Conservation (phyloP, 768 basidiomycete genomes). For the Lactifluus echinatus region DNA sequence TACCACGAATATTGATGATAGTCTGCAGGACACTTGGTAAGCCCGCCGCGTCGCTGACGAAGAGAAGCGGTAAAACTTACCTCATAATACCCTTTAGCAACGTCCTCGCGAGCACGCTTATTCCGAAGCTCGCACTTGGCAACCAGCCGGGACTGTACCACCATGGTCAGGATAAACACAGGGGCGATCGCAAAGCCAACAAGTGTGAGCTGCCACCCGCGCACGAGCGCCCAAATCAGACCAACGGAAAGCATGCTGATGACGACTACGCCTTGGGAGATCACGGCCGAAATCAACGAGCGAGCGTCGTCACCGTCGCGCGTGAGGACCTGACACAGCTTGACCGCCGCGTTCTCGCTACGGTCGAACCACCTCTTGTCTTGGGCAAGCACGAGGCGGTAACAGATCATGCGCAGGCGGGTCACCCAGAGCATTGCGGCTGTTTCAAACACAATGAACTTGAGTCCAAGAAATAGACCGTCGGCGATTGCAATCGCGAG, state of each 20-base stretch:
- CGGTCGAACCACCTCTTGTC: constrained; percentile 86
- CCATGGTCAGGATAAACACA: constrained; percentile 68
- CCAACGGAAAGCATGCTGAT: constrained; percentile 75
- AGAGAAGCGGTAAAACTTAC: constrained; percentile 35
- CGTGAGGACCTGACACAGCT: constrained; percentile 66
- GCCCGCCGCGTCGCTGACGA: not conserved
- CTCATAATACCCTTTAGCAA: constrained; percentile 80
- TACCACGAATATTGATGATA: constrained; percentile 76
- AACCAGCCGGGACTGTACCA: constrained; percentile 63
- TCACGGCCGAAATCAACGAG: constrained; percentile 60
- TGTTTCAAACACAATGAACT: constrained; percentile 76
- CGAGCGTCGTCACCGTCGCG: constrained; percentile 89
- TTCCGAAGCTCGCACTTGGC: constrained; percentile 67
- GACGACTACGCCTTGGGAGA: constrained; percentile 67
- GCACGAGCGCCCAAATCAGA: constrained; percentile 78
- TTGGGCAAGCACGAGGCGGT: constrained; percentile 56
- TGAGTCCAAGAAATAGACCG: constrained; percentile 63
- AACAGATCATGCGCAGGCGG: constrained; percentile 46
- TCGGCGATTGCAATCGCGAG: constrained; percentile 69
- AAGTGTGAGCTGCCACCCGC: constrained; percentile 89
- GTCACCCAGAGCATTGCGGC: constrained; percentile 70
- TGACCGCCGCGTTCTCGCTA: constrained; percentile 45
- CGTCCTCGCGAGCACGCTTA: constrained; percentile 79
- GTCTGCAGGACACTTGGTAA: constrained; percentile 33
- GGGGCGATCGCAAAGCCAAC: constrained; percentile 84